phyloP scores from a whole-genome alignment of 805 yeast genomes.

The Lachancea fermentati region DNA sequence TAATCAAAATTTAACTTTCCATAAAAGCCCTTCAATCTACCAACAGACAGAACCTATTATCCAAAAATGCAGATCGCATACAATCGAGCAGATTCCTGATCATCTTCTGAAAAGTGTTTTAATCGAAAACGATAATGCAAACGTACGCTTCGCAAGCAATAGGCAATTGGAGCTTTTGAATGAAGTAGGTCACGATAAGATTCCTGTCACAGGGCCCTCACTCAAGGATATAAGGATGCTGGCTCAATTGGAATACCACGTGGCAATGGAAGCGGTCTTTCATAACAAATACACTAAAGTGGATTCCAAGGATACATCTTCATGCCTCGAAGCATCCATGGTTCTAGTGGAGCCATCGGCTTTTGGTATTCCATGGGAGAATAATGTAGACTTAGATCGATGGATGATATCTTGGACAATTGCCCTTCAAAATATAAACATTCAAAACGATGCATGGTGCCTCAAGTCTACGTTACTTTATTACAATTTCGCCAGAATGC shows the following conservation, averaged over 20 bases:
- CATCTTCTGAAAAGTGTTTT: slow-evolving; percentile 12
- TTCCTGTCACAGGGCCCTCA: slow-evolving; percentile 12
- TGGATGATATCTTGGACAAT: slow-evolving; percentile 85
- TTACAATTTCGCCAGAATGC: slow-evolving; percentile 72
- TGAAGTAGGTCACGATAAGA: slow-evolving; percentile 18
- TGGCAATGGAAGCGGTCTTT: slow-evolving; percentile 54
- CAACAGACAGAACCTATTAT: slow-evolving; percentile 40
- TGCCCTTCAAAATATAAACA: slow-evolving; percentile 50
- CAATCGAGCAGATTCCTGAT: slow-evolving; percentile 6
- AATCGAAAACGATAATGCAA: slow-evolving; percentile 10
- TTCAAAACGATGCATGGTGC: slow-evolving; percentile 50
- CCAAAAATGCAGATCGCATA: slow-evolving; percentile 12
- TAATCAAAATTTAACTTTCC: slow-evolving; percentile 57
- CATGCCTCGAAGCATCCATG: slow-evolving; percentile 31
- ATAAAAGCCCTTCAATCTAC: slow-evolving; percentile 51
- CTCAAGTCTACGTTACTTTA: slow-evolving; percentile 64
- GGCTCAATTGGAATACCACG: slow-evolving; percentile 66
- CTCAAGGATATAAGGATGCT: slow-evolving; percentile 52
- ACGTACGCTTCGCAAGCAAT: slow-evolving; percentile 12
- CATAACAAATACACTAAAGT: slow-evolving; percentile 32
- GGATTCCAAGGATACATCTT: slow-evolving; percentile 4
- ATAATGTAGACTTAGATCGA: slow-evolving; percentile 60
- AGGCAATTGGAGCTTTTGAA: slow-evolving; percentile 21
- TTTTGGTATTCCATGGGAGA: slow-evolving; percentile 63
- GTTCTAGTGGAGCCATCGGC: slow-evolving; percentile 47